Percentiles rank a stretch among this genome's conserved stretches.
phyloP scores from a whole-genome alignment of 2,329 filamentous ascomycete species.

The Metarhizium rileyi region DNA sequence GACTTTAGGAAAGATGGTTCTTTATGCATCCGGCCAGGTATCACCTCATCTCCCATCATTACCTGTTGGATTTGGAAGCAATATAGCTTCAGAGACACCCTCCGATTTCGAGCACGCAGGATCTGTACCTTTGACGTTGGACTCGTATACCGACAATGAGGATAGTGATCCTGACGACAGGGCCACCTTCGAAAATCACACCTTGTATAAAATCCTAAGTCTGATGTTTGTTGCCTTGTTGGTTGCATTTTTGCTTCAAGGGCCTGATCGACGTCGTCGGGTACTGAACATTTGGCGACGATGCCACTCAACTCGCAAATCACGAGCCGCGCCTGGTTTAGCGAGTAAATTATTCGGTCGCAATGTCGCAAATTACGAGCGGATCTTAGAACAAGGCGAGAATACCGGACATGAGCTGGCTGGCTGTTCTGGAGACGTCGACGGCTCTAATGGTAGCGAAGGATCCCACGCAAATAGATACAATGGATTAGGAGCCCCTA shows the following conservation, averaged over 20 bases:
- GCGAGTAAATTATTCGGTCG: constrained; percentile 59
- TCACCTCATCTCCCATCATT: constrained; percentile 47
- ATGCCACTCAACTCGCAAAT: constrained; percentile 22
- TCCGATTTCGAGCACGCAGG: constrained; percentile 78
- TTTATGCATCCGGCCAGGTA: constrained; percentile 87
- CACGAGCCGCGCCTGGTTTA: constrained; percentile 42
- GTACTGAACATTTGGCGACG: constrained; percentile 20
- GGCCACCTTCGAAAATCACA: not conserved
- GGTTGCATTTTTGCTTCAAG: constrained; percentile 64
- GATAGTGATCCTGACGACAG: constrained; percentile 12
- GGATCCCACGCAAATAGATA: constrained; percentile 46
- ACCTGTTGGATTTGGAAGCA: constrained; percentile 89
- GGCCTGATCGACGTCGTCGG: constrained; percentile 57
- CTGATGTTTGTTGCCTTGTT: constrained; percentile 56
- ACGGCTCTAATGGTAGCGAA: constrained; percentile 53
- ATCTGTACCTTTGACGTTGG: constrained; percentile 32
- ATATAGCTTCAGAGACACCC: constrained; percentile 54
- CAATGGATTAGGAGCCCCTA: constrained; percentile 60
- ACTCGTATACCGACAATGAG: constrained; percentile 32
- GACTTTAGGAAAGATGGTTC: constrained; percentile 92
- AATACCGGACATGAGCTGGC: constrained; percentile 68
- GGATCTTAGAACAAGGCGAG: constrained; percentile 76
- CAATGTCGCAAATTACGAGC: constrained; percentile 57
- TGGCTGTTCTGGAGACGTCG: constrained; percentile 53
- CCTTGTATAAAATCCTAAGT: not conserved